Evolutionary conservation across 2,329 filamentous ascomycete genomes (phyloP).

Genomic region (Trichoderma harzianum): DNA sequence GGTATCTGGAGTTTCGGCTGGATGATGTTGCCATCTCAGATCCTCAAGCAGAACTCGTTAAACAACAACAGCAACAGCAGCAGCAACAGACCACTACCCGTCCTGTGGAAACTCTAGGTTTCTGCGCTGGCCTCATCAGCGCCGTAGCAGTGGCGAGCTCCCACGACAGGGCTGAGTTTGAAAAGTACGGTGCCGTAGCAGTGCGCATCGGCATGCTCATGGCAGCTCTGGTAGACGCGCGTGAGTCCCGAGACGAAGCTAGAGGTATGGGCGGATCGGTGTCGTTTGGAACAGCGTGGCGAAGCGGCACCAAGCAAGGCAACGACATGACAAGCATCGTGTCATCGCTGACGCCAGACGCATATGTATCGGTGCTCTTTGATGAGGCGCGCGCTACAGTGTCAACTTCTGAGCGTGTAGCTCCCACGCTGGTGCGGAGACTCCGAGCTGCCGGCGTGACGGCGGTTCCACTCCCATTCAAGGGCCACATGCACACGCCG

Average conservation of each 20-base stretch:
- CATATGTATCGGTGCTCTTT: neutral
- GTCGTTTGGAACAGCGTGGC: neutral
- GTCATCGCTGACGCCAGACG: neutral
- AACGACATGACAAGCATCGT: neutral
- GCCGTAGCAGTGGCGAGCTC: neutral
- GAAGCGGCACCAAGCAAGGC: neutral
- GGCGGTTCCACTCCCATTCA: neutral
- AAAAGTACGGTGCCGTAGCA: neutral
- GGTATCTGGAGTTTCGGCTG: neutral
- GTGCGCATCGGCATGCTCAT: neutral
- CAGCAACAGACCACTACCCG: neutral
- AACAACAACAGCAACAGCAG: neutral
- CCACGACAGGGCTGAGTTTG: neutral
- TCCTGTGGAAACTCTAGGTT: neutral
- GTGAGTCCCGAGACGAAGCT: neutral
- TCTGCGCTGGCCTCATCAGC: neutral
- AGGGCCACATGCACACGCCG: neutral
- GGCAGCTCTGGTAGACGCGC: neutral
- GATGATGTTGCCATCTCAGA: neutral
- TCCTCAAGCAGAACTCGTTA: neutral
- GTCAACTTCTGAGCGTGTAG: neutral
- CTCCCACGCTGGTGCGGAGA: neutral
- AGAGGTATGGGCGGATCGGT: neutral
- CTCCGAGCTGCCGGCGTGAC: neutral
- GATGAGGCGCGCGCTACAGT: neutral